Conservation (phyloP, 345 rosid species). For the Dipteronia dyeriana region DNA sequence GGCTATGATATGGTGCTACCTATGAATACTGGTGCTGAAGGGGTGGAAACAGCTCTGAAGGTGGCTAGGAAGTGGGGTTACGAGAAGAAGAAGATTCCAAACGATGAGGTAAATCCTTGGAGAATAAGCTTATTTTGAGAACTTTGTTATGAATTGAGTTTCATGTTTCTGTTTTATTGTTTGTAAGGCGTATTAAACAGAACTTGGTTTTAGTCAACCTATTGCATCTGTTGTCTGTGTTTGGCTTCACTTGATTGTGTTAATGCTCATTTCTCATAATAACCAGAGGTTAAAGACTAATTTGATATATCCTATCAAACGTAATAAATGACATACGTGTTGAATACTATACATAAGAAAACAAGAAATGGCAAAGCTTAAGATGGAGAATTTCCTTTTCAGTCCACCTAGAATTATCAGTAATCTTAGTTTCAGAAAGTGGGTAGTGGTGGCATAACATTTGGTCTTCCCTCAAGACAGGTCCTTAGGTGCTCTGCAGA, state of each 20-base stretch:
- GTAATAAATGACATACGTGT: not conserved
- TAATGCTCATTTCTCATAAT: not conserved
- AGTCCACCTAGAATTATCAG: not conserved
- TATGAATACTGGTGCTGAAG: slow-evolving; percentile 99
- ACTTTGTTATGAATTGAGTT: not conserved
- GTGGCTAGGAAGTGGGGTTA: slow-evolving; percentile 99
- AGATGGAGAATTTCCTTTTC: not conserved
- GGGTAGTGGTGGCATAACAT: not conserved
- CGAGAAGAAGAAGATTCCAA: slow-evolving; percentile 70
- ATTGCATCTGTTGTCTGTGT: not conserved
- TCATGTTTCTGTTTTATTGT: not conserved
- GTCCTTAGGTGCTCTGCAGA: no score
- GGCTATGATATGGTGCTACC: slow-evolving; percentile 98
- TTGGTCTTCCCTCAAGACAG: not conserved
- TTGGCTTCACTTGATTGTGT: not conserved
- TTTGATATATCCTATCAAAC: not conserved
- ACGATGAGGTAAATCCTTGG: slow-evolving; percentile 57
- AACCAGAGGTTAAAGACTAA: not conserved
- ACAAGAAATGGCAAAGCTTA: not conserved
- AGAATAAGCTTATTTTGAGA: not conserved
- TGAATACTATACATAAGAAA: not conserved
- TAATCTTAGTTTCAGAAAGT: not conserved
- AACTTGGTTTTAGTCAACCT: not conserved
- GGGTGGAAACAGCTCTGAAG: slow-evolving; percentile 93
- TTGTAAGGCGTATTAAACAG: not conserved